phyloP scores from a whole-genome alignment of 768 basidiomycete species.

The Butyriboletus loyo region DNA sequence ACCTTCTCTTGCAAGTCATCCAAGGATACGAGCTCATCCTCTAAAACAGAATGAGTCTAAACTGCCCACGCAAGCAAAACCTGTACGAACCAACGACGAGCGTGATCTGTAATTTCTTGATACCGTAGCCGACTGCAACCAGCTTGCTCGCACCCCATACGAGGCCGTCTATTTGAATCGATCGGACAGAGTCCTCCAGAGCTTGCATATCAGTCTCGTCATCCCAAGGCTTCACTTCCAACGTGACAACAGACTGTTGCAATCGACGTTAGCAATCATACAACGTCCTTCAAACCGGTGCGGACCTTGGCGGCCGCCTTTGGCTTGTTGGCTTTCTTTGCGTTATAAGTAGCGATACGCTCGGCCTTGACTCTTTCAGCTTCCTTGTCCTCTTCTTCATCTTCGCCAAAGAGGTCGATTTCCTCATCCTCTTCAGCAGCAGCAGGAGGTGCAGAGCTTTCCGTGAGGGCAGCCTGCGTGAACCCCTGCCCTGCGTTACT shows the following conservation, averaged over 20 bases:
- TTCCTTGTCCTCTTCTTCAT: slow-evolving; percentile 80
- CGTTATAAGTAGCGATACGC: slow-evolving; percentile 90
- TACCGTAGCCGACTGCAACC: slow-evolving; percentile 89
- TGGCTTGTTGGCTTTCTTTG: slow-evolving; percentile 88
- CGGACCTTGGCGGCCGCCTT: slow-evolving; percentile 85
- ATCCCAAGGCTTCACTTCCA: slow-evolving; percentile 99
- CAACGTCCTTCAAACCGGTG: slow-evolving; percentile 2
- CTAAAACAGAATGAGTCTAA: slow-evolving; percentile 37
- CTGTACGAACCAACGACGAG: slow-evolving; percentile 50
- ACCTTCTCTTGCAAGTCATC: slow-evolving; percentile 94
- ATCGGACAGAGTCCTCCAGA: slow-evolving; percentile 80
- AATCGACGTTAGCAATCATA: slow-evolving; percentile 10
- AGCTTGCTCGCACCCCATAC: slow-evolving; percentile 95
- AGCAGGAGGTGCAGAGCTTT: slow-evolving; percentile 45
- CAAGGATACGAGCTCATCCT: slow-evolving; percentile 92
- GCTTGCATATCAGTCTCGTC: slow-evolving; percentile 96
- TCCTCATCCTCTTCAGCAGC: slow-evolving; percentile 56
- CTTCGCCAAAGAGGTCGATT: slow-evolving; percentile 87
- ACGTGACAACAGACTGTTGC: slow-evolving; percentile 92
- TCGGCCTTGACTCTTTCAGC: slow-evolving; percentile 86
- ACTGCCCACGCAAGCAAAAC: neutral
- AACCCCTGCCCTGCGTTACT: slow-evolving; percentile 79
- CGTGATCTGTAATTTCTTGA: slow-evolving; percentile 84
- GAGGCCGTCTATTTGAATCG: slow-evolving; percentile 85
- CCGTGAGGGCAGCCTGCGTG: slow-evolving; percentile 44